Conservation (phyloP, 768 basidiomycete genomes). For the Kwoniella sp. region DNA sequence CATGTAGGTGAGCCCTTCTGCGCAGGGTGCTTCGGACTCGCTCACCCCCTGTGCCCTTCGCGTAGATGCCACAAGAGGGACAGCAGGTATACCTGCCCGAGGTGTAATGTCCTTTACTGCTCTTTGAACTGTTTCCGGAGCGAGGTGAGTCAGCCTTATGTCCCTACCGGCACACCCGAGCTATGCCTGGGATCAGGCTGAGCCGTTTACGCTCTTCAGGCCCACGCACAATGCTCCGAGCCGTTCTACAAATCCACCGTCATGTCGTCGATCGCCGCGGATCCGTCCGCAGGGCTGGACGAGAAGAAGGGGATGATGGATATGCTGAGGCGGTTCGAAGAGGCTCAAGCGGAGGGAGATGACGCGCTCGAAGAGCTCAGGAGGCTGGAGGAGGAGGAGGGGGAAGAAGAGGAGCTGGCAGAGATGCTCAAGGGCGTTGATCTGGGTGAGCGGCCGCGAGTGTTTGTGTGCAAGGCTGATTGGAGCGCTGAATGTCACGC, state of each 20-base stretch:
- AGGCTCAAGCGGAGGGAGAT: slow-evolving; percentile 28
- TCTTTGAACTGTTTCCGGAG: slow-evolving; percentile 31
- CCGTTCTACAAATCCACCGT: slow-evolving; percentile 39
- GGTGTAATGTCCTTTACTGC: slow-evolving; percentile 42
- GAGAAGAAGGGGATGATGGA: slow-evolving; percentile 48
- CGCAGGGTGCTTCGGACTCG: neutral
- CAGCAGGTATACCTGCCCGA: slow-evolving; percentile 41
- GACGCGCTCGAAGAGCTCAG: slow-evolving; percentile 3
- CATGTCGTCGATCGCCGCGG: slow-evolving; percentile 41
- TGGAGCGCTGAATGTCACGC: neutral
- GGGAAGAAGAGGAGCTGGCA: slow-evolving; percentile 28
- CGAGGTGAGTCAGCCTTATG: slow-evolving; percentile 24
- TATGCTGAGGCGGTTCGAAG: slow-evolving; percentile 41
- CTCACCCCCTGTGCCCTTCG: neutral
- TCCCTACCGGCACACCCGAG: neutral
- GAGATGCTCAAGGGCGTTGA: slow-evolving; percentile 28
- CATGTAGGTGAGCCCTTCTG: slow-evolving; percentile 36
- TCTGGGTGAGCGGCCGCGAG: slow-evolving; percentile 26
- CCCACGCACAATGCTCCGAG: slow-evolving; percentile 43
- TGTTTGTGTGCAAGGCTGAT: neutral
- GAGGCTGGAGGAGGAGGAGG: slow-evolving; percentile 16
- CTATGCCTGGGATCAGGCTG: neutral
- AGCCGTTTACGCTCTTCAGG: slow-evolving; percentile 10
- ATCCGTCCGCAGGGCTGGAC: slow-evolving; percentile 44
- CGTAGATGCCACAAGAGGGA: slow-evolving; percentile 39